Evolutionary conservation across 2,329 filamentous ascomycete species (phyloP), one percentile per base, ranked within the genome.

Genomic region (Exophiala calicioides): DNA sequence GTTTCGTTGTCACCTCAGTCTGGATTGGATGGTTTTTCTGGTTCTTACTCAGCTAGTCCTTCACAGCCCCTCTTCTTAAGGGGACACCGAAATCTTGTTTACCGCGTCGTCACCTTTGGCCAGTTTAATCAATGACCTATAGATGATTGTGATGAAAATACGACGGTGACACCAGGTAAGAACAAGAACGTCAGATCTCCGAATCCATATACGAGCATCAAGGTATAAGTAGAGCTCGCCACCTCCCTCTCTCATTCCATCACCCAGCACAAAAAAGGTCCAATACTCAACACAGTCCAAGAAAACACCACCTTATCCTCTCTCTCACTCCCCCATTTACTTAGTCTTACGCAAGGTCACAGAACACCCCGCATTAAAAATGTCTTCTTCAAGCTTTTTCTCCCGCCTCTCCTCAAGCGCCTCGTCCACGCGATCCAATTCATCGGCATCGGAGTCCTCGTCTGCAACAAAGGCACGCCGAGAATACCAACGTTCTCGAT

Each of bases 381-480:
- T 50, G 47, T 41, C 47, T 35, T 34, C 35, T 3, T n/a, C 47
- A 24, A 40, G 21, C 13, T 15, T 50, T 35, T 41, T 44, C 30
- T 35, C 33, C 24, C 47, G 47, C 23, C 18, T 50, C 27, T 34
- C 47, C 5, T 38, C 35, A 4, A 39, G 34, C 43, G 23, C 16
- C 7, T 35, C 34, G 13, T 33, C 45, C n/a, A 26, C 32, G 5
- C 9, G 24, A 18, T 43, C 45, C 2, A 20, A 13, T 4, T 29
- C 36, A 15, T 13, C 33, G 18, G 16, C 45, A 12, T 38, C 44
- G 6, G 23, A 32, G 9, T 41, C 44, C 16, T 30, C 37, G 2
- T 47, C 37, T 6, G 33, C 23, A 19, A 26, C 39, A n/a, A 43
- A 24, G 15, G 20, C 26, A 19, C 21, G 26, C 24, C 33, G 29